Percentiles rank a stretch among this genome's conserved stretches.
Evolutionary conservation across 1,284 basidiomycete genomes (phyloP).

Genomic region (Microbotryum lychnidis-dioicae): DNA sequence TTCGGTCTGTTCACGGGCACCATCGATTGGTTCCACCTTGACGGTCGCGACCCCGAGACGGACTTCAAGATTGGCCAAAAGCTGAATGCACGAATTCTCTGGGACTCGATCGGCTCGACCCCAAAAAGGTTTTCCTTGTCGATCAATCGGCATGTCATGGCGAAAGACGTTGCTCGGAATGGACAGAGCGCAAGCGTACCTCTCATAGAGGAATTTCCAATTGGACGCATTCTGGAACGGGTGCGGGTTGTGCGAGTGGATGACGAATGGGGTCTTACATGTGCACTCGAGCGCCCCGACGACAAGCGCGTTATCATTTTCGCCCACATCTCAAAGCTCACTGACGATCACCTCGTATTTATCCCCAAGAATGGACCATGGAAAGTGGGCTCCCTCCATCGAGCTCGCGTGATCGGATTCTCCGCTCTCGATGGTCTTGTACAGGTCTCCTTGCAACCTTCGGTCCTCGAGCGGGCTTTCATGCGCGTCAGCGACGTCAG

Average conservation of each 20-base stretch:
- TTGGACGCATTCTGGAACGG: conserved; percentile 62
- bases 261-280: conserved; percentile 68
- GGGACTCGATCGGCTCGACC: conserved; percentile 60
- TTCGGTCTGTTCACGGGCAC: conserved; percentile 92
- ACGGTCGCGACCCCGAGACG: conserved; percentile 45
- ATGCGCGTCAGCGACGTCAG: conserved; percentile 74
- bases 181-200: conserved; percentile 31
- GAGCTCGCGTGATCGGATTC: conserved; percentile 81
- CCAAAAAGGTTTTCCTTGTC: conserved; percentile 66
- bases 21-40: conserved; percentile 73
- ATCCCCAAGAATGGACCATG: conserved; percentile 59
- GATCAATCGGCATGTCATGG: conserved; percentile 62
- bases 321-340: conserved; percentile 77
- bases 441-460: conserved; percentile 74
- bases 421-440: conserved; percentile 81
- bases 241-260: conserved; percentile 68
- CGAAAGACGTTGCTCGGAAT: conserved; percentile 40
- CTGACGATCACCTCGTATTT: conserved; percentile 78
- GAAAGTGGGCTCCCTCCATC: conserved; percentile 69
- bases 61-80: conserved; percentile 73
- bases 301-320: not conserved
- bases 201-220: conserved; percentile 55
- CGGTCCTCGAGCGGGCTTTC: conserved; percentile 77
- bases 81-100: conserved; percentile 79
- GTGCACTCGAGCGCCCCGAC: conserved; percentile 34